A percentile compares a stretch with the other conserved stretches of the same genome.
Evolutionary conservation across 202 grass and related monocot genomes (phyloP).

Genomic region (Zizania palustris): DNA sequence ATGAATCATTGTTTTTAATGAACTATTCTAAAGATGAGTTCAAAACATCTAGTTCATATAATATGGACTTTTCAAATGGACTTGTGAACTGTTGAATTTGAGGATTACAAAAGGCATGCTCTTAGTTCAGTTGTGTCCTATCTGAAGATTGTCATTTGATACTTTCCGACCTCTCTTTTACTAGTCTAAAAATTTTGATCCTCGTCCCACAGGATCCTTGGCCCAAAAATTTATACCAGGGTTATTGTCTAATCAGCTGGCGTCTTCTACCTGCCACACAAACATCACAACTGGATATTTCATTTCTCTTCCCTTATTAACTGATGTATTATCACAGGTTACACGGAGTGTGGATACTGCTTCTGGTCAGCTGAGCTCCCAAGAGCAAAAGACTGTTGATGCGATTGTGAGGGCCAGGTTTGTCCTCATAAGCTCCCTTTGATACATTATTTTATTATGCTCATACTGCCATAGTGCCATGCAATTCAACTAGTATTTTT

Average conservation of each 20-base stretch:
- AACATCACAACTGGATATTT: not conserved
- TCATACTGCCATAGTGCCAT: not conserved
- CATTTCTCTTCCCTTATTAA: conserved; percentile 19
- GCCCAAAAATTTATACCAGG: conserved; percentile 1
- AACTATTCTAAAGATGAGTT: conserved; percentile 7
- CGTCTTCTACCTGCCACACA: not conserved
- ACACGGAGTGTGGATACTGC: conserved; percentile 76
- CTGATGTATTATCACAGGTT: conserved; percentile 45
- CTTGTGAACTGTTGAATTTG: not conserved
- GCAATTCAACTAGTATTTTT: not conserved
- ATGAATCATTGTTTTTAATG: not conserved
- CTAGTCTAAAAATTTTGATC: not conserved
- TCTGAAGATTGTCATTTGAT: conserved; percentile 9
- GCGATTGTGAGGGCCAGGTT: conserved; percentile 79
- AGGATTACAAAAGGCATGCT: not conserved
- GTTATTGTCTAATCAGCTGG: not conserved
- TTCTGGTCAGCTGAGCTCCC: conserved; percentile 65
- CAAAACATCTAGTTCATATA: not conserved
- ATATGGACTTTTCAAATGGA: not conserved
- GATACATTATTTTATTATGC: conserved; percentile 22
- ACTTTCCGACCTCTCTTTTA: not conserved
- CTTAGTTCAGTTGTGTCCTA: not conserved
- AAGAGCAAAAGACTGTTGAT: conserved; percentile 73
- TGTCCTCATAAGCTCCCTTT: not conserved
- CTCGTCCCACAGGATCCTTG: not conserved